Evolutionary conservation across 1,284 basidiomycete genomes (phyloP), one percentile per base, ranked within the genome.

Genomic region (Somion occarium): DNA sequence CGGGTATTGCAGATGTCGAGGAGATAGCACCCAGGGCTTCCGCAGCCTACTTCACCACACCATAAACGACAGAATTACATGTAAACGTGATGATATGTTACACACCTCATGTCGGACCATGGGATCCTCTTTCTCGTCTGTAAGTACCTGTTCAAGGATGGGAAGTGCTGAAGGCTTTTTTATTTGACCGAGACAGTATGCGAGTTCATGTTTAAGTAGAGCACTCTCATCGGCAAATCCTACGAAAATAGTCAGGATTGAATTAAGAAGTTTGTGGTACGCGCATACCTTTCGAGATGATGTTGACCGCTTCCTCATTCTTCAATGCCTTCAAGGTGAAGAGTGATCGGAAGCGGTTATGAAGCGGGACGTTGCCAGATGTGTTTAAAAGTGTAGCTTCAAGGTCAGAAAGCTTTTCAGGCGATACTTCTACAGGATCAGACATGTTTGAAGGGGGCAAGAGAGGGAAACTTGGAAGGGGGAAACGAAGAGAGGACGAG

Each of bases 11-110:
- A 0, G 70, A 61, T 2, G 75, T 65, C 19, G 82, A 76, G 5
- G 90, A 93, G 49, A 99, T 93, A 1, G 97, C 97, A 41, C 96
- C 97, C 76, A 99, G 88, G 2, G 97, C 96, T 73, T 99, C 97
- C 18, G 97, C 97, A 22, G 97, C 95, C 89, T 93, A 51, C 30
- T 9, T 22, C 39, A 26, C 19, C 38, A 23, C 5, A 43, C 19
- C 39, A 25, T 15, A 5, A 44, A 13, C 23, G n/a, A 39, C 20
- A 15, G 30, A 34, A 34, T 34, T 15, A 34, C 15, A 34, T 7
- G 15, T 34, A 34, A 7, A 34, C 15, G n/a, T n/a, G n/a, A n/a
- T n/a, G n/a, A n/a, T n/a, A n/a, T n/a, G 46, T 26, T 39, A 54
- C 74, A 57, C 57, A 90, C 91, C 78, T 99, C 96, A 73, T 99